Conservation (phyloP, 169 alveolate species). For the Eimeria tenella region DNA sequence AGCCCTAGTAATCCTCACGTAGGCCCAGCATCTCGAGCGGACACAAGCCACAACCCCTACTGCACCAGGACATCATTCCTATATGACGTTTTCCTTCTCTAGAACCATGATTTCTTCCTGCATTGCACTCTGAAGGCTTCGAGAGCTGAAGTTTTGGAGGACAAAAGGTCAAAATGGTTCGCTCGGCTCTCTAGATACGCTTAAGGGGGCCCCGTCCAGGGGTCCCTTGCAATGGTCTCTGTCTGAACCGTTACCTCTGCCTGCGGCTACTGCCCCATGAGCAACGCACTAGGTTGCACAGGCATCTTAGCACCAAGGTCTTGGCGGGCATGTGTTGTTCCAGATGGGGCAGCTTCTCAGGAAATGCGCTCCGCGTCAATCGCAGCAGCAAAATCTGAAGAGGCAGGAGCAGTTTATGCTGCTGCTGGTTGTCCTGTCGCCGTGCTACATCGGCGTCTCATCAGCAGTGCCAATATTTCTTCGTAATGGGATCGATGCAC, state of each 20-base stretch:
- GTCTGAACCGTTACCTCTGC: neutral
- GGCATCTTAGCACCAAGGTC: neutral
- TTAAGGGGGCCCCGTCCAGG: neutral
- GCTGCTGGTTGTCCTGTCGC: neutral
- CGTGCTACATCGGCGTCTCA: neutral
- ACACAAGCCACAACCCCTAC: too few species aligned
- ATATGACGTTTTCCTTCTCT: too few species aligned
- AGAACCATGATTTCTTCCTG: too few species aligned
- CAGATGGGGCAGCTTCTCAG: constrained; percentile 8
- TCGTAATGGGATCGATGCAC: too few species aligned
- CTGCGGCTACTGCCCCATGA: neutral
- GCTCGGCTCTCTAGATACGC: neutral
- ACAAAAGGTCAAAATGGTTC: neutral
- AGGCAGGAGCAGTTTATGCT: neutral
- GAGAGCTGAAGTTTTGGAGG: neutral
- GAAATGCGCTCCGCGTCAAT: neutral
- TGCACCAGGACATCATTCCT: too few species aligned
- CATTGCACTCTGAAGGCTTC: too few species aligned
- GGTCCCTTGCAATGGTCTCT: neutral
- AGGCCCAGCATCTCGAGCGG: too few species aligned
- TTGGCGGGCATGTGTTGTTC: neutral
- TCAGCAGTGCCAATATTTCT: neutral
- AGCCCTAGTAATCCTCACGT: too few species aligned
- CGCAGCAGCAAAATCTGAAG: neutral
- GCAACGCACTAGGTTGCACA: neutral